Evolutionary conservation across 2,329 filamentous ascomycete genomes (phyloP).

Genomic region (Sarocladium strictum): DNA sequence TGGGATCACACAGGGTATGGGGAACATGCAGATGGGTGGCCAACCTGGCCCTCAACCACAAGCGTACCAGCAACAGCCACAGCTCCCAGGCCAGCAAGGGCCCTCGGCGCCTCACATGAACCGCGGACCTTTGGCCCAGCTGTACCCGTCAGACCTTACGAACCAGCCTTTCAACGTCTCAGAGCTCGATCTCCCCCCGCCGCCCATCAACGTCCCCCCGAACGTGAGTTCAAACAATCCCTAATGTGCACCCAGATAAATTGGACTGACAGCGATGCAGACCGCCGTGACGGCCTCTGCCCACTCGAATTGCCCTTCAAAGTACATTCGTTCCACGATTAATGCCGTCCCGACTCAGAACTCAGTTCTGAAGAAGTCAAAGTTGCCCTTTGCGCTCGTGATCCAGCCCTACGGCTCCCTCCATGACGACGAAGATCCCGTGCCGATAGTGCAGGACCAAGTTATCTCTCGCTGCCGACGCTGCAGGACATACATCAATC

Average conservation of each 20-base stretch:
- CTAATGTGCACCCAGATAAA: conserved; percentile 22
- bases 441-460: conserved; percentile 92
- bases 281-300: conserved; percentile 87
- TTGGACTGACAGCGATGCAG: conserved; percentile 35
- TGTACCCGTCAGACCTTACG: conserved; percentile 87
- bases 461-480: conserved; percentile 94
- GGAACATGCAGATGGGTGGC: conserved; percentile 72
- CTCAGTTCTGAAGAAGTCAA: conserved; percentile 92
- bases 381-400: conserved; percentile 88
- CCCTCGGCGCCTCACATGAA: conserved; percentile 27
- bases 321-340: conserved; percentile 91
- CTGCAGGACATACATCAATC: conserved; percentile 96
- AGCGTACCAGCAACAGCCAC: conserved; percentile 27
- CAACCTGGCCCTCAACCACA: conserved; percentile 16
- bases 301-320: conserved; percentile 82
- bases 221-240: conserved; percentile 79
- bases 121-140: conserved; percentile 65
- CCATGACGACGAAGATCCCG: conserved; percentile 84
- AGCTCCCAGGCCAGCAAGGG: conserved; percentile 39
- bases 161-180: conserved; percentile 91
- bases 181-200: conserved; percentile 86
- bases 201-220: conserved; percentile 81
- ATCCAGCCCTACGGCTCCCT: conserved; percentile 94
- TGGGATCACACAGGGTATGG: conserved; percentile 77
- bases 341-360: conserved; percentile 91